These are phyloP conservation scores for Pseudogymnoascus sp. DNA, from an alignment of 2,329 filamentous ascomycete species.

Conservation along the genomic window DNA sequence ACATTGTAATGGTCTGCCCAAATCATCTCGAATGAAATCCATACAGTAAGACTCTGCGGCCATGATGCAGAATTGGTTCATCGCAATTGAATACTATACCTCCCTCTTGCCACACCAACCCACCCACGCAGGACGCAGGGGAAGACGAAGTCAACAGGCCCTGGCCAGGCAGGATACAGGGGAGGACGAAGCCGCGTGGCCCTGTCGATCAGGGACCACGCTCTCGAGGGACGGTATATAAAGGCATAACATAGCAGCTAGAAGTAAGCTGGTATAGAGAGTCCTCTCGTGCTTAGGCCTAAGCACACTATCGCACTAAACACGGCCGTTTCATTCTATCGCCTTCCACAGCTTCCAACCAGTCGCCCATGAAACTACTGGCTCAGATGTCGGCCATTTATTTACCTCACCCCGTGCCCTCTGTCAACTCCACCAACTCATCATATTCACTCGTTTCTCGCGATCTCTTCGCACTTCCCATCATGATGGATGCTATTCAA, in stretches of 20 bases:
- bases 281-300: not conserved
- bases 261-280: not conserved
- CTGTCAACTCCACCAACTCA: not conserved
- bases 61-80: not conserved
- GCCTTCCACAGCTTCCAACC: not conserved
- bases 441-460: not conserved
- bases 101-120: not conserved
- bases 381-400: not conserved
- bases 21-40: not conserved
- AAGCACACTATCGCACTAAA: not conserved
- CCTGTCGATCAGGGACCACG: not conserved
- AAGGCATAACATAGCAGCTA: not conserved
- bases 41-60: not conserved
- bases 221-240: not conserved
- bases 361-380: not conserved
- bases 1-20: not conserved
- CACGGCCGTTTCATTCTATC: not conserved
- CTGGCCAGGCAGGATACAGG: not conserved
- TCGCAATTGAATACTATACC: not conserved
- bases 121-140: not conserved
- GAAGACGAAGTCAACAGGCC: not conserved
- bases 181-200: not conserved
- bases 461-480: not conserved
- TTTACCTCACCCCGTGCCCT: not conserved
- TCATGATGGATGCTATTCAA: conserved; percentile 5